Evolutionary conservation across 805 yeast genomes (phyloP).

Genomic region (Priceomyces medius): DNA sequence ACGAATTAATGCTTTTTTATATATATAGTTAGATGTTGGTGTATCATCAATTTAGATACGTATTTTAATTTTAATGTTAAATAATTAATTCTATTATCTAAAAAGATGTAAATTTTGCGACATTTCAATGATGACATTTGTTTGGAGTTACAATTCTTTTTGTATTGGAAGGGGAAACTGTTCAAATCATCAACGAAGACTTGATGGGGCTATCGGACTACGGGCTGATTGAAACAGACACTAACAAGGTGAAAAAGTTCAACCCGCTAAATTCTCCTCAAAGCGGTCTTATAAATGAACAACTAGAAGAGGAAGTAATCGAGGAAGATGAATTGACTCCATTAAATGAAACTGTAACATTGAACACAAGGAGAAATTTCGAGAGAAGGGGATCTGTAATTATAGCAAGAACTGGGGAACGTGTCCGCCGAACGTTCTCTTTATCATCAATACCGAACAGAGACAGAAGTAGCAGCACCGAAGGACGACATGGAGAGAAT

Average conservation of each 20-base stretch:
- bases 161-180: too few relatives aligned
- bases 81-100: neutral
- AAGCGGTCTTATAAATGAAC: neutral
- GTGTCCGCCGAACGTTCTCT: constrained; percentile 35
- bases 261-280: neutral
- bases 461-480: constrained; percentile 15
- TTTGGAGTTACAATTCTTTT: too few relatives aligned
- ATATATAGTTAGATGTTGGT: constrained; percentile 1
- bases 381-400: constrained; percentile 34
- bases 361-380: constrained; percentile 5
- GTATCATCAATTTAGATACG: neutral
- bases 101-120: neutral
- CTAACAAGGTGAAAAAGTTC: neutral
- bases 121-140: neutral
- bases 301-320: neutral
- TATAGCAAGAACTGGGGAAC: constrained; percentile 37
- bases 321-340: constrained; percentile 2
- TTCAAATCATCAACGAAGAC: too few relatives aligned
- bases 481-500: constrained; percentile 7
- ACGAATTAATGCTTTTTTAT: neutral
- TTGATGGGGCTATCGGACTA: constrained; percentile 2
- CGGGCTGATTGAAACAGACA: neutral
- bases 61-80: neutral
- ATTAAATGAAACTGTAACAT: neutral
- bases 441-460: constrained; percentile 13